phyloP scores from a whole-genome alignment of 2,329 filamentous ascomycete species.

The Bipolaris victoriae region DNA sequence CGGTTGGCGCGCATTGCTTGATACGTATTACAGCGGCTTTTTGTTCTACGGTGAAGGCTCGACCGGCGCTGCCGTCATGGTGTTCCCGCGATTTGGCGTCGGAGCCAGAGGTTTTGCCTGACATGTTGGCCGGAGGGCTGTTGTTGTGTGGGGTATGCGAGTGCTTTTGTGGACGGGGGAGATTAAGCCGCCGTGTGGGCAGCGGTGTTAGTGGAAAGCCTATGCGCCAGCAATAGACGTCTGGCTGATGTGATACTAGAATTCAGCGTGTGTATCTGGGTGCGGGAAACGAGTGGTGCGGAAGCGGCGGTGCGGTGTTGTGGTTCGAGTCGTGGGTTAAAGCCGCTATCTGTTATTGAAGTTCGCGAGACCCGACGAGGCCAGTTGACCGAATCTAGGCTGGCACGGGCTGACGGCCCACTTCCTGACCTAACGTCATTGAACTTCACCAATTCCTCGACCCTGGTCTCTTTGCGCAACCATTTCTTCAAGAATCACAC shows the following conservation, averaged over 20 bases:
- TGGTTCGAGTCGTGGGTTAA: constrained; percentile 10
- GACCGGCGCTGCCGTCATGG: constrained; percentile 76
- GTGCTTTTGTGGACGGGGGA: constrained; percentile 3
- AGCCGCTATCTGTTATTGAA: constrained; percentile 26
- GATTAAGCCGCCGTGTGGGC: constrained; percentile 16
- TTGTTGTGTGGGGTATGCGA: constrained; percentile 7
- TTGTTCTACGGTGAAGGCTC: constrained; percentile 86
- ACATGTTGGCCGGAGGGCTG: constrained; percentile 40
- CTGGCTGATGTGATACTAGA: not conserved
- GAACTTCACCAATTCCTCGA: constrained; percentile 23
- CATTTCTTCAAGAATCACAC: not conserved
- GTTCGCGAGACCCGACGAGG: constrained; percentile 29
- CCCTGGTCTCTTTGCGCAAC: constrained; percentile 1
- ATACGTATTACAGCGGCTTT: constrained; percentile 91
- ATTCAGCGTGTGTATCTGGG: not conserved
- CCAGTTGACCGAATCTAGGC: constrained; percentile 37
- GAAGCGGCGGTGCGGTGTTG: constrained; percentile 2
- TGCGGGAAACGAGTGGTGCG: not conserved
- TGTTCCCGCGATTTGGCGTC: constrained; percentile 63
- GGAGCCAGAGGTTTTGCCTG: constrained; percentile 53
- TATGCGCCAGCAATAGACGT: constrained; percentile 14
- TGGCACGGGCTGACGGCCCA: constrained; percentile 24
- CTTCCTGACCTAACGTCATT: constrained; percentile 34
- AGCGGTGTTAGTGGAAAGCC: constrained; percentile 11
- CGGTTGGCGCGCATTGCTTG: constrained; percentile 79